These are phyloP conservation scores for Aureoboletus auriporus DNA, from an alignment of 768 basidiomycete genomes.

Conservation along the genomic window DNA sequence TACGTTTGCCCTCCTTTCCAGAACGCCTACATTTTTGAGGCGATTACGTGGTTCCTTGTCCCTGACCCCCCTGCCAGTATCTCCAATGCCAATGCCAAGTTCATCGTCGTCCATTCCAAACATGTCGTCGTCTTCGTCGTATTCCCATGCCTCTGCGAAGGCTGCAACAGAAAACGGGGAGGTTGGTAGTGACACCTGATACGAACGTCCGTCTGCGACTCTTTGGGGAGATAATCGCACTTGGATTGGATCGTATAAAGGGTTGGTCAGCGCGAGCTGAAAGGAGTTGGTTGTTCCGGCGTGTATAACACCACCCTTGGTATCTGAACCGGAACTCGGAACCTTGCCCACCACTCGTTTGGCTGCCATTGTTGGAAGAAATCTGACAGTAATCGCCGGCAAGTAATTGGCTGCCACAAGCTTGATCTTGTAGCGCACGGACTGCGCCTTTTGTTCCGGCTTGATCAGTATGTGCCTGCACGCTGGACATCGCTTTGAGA, in stretches of 20 bases:
- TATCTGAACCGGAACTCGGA: slow-evolving; percentile 32
- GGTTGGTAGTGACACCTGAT: slow-evolving; percentile 76
- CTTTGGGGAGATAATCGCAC: slow-evolving; percentile 82
- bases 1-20: slow-evolving; percentile 87
- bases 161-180: slow-evolving; percentile 79
- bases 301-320: slow-evolving; percentile 44
- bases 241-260: slow-evolving; percentile 92
- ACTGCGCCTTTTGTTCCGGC: slow-evolving; percentile 95
- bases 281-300: slow-evolving; percentile 82
- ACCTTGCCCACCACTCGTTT: slow-evolving; percentile 37
- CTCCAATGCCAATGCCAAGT: slow-evolving; percentile 28
- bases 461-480: slow-evolving; percentile 98
- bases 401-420: slow-evolving; percentile 94
- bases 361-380: slow-evolving; percentile 52
- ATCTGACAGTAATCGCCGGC: slow-evolving; percentile 72
- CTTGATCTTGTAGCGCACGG: slow-evolving; percentile 95
- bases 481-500: slow-evolving; percentile 90
- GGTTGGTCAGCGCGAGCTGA: slow-evolving; percentile 90
- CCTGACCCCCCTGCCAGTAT: slow-evolving; percentile 37
- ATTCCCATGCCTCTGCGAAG: slow-evolving; percentile 97
- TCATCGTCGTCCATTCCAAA: slow-evolving; percentile 49
- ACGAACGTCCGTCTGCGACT: slow-evolving; percentile 42
- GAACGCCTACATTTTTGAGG: slow-evolving; percentile 65
- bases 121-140: slow-evolving; percentile 90
- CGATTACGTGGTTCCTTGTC: slow-evolving; percentile 44